Percentiles rank a stretch among this genome's conserved stretches.
phyloP scores from a whole-genome alignment of 192 early-diverging fungal genomes.

The Umbelopsis isabellina region DNA sequence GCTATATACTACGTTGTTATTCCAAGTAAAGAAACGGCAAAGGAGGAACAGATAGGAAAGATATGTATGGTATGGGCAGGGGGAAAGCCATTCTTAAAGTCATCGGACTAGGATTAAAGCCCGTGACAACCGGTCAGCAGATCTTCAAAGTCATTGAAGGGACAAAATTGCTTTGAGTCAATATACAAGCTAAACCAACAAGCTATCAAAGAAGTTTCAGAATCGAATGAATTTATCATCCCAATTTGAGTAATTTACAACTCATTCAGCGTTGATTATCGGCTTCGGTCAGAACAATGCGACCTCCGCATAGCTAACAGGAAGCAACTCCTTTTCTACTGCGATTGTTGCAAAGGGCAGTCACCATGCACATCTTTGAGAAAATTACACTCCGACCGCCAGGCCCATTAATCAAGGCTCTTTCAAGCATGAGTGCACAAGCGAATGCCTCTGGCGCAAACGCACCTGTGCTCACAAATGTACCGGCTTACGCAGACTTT shows the following conservation, averaged over 20 bases:
- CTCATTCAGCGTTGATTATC: too few relatives aligned
- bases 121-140: conserved; percentile 21
- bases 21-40: neutral
- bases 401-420: neutral
- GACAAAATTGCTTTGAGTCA: neutral
- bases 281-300: too few relatives aligned
- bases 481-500: conserved; percentile 40
- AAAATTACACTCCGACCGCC: neutral
- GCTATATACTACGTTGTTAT: neutral
- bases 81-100: conserved; percentile 4
- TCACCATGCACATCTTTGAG: neutral
- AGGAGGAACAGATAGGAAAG: conserved; percentile 1
- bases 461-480: neutral
- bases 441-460: neutral
- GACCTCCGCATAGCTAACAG: neutral
- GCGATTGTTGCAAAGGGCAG: too few relatives aligned
- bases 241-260: too few relatives aligned
- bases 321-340: neutral
- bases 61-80: conserved; percentile 10
- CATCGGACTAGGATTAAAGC: conserved; percentile 3
- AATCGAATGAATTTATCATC: too few relatives aligned
- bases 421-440: neutral
- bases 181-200: neutral
- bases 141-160: neutral
- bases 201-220: too few relatives aligned